Evolutionary conservation across 768 basidiomycete genomes (phyloP), one percentile per base, ranked within the genome.

Genomic region (Auriscalpium vulgare): DNA sequence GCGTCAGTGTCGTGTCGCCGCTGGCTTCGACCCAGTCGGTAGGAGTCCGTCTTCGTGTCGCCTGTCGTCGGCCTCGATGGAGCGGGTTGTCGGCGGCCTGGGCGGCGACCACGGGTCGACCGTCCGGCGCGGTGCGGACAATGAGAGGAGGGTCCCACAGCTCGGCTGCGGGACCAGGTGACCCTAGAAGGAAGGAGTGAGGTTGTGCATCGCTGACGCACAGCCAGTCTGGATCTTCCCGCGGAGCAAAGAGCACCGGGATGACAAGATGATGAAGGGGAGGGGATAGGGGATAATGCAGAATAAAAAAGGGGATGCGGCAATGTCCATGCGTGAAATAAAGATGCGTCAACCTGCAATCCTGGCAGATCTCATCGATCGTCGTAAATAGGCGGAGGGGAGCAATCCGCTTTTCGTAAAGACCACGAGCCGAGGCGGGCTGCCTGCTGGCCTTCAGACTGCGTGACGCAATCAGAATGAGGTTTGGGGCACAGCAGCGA

Each of bases 1-100:
- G 85, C 74, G 84, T 84, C 76, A 61, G 72, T 78, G 79, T 82
- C 82, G 76, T 78, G 76, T 77, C 77, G 62, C 59, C 61, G 65
- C 68, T 70, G 67, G 64, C 73, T 72, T 81, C 82, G 65, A 81
- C 73, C 69, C 81, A 72, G 65, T 68, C 77, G 76, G 70, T 67
- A 68, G 67, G 64, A 66, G 75, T 80, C 29, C 80, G 74, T 81
- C 73, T 74, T 81, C 79, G 73, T 74, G 70, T 68, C 48, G 53
- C 55, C 29, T 55, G 40, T 59, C 61, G 45, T 56, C 46, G 56
- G 43, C 59, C 50, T 56, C 49, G 46, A 50, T 43, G 40, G 51
- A 35, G 44, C 58, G 49, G 37, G 17, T 37, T 48, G 53, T 62
- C 60, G 55, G 53, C 60, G 47, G 16, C 44, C 55, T 47, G 36